These are phyloP conservation scores for Cyclanthera cordifolia DNA, from an alignment of 306 rosid genomes.

Conservation along the genomic window DNA sequence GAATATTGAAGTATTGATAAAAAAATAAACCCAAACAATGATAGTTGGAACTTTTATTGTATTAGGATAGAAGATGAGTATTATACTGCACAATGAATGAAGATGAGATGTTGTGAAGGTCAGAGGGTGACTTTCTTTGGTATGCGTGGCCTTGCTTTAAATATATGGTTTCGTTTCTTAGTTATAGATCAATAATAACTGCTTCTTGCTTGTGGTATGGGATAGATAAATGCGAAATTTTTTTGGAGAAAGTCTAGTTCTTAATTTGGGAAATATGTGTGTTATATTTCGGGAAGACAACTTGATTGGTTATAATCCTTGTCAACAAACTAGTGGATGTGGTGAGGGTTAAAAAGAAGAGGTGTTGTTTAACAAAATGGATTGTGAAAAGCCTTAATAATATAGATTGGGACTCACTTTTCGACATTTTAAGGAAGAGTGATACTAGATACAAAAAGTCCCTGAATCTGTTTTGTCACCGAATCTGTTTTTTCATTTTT, in stretches of 20 bases:
- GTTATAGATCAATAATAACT: background rate
- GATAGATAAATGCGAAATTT: background rate
- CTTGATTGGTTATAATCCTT: background rate
- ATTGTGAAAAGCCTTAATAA: background rate
- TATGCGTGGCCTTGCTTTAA: background rate
- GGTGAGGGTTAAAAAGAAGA: background rate
- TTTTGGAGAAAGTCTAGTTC: background rate
- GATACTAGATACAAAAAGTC: background rate
- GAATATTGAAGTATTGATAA: background rate
- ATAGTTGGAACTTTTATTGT: background rate
- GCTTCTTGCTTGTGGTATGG: background rate
- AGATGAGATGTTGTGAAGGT: background rate
- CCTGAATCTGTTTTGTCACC: background rate
- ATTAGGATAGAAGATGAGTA: background rate
- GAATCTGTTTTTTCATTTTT: too few relatives aligned
- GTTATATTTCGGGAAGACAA: background rate
- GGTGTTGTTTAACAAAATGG: background rate
- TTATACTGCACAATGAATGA: background rate
- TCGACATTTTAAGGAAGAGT: background rate
- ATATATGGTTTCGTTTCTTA: background rate
- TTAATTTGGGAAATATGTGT: conserved; percentile 1
- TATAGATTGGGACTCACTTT: background rate
- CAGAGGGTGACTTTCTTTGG: background rate
- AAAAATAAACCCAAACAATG: background rate
- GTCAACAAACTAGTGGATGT: background rate